Evolutionary conservation across 2,329 filamentous ascomycete species (phyloP), one percentile per base, ranked within the genome.

Genomic region (Xylariales sp.): DNA sequence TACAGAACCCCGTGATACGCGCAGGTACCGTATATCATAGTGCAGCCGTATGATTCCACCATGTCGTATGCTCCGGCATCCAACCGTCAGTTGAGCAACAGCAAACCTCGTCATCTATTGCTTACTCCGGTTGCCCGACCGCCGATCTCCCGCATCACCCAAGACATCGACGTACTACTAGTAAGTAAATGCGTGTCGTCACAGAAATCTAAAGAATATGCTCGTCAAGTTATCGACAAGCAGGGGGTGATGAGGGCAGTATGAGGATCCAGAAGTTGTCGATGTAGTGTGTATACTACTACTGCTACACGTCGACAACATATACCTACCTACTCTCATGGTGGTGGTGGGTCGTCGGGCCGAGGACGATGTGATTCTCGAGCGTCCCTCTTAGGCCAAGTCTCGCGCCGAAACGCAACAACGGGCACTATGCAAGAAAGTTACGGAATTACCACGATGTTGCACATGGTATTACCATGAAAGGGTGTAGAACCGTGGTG

Each of bases 21-120:
- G 12, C 28, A n/a, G 48, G 28, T 32, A 50, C 10, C n/a, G 23
- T 32, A 30, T 50, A 16, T 32, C 48, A 32, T 30, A 32, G 28
- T 30, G 28, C 48, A 41, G 39, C 10, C 9, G 39, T 41, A 41
- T 41, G 39, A 41, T 41, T 14, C 10, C 39, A 50, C 30, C 48
- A 50, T 50, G 48, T 50, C 48, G 48, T 32, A 32, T 28, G 23
- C 10, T 49, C 32, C 36, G 32, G 34, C 39, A 9, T 54, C 3
- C 50, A 2, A 32, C 34, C n/a, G 32, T 34, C 9, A 9, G 50
- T 39, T 54, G n/a, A 18, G 36, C 36, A 39, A 39, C 36, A 39
- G 34, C 32, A 54, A 54, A 54, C 50, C 30, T 54, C 32, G 32
- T 39, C 50, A 54, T 54, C 18, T 14, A 41, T 41, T 41, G 39